Conservation (phyloP, 139 green algal genomes). For the Chlorella sp. region DNA sequence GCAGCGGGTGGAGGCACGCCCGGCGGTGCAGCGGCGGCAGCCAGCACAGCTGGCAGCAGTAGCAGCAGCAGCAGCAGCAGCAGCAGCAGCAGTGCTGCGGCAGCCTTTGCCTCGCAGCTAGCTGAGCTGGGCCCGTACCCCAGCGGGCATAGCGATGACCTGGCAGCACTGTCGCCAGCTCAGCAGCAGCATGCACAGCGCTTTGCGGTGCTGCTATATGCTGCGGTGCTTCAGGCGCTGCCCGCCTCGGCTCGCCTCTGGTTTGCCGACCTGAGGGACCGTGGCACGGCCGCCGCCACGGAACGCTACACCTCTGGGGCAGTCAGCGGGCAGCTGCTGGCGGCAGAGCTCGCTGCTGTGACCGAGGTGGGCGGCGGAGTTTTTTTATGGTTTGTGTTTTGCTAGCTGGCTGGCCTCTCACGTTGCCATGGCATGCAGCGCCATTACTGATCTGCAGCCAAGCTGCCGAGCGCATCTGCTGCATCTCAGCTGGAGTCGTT, state of each 20-base stretch:
- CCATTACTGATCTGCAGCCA: no score
- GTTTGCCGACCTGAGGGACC: constrained; percentile 85
- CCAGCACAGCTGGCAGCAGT: no score
- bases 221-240: constrained; percentile 58
- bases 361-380: not conserved
- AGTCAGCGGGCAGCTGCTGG: constrained; percentile 85
- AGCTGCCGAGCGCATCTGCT: no score
- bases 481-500: no score
- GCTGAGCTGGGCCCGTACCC: not conserved
- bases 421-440: no score
- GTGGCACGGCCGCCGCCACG: constrained; percentile 59
- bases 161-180: no score
- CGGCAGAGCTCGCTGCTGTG: constrained; percentile 72
- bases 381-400: no score
- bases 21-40: not conserved
- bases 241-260: constrained; percentile 83
- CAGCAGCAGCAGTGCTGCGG: not conserved
- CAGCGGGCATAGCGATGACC: not conserved
- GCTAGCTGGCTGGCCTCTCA: no score
- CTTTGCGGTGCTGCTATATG: constrained; percentile 65
- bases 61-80: no score
- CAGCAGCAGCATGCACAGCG: not conserved
- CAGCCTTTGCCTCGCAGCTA: not conserved
- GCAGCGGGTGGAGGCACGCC: not conserved
- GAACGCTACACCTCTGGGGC: constrained; percentile 83